These are phyloP conservation scores for Cubamyces lactineus DNA, from an alignment of 768 basidiomycete species.

Conservation along the genomic window DNA sequence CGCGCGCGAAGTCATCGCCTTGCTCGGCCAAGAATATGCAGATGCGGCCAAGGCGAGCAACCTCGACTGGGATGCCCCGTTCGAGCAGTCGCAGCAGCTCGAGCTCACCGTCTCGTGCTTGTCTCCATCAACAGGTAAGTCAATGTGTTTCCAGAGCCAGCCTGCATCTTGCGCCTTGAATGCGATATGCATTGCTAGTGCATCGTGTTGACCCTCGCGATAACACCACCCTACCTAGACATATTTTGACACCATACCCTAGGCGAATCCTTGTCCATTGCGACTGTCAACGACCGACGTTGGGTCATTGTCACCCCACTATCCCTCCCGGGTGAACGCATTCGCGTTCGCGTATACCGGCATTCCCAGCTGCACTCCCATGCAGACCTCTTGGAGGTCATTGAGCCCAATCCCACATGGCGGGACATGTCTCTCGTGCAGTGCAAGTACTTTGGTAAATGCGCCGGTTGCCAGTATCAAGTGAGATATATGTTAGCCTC, in stretches of 20 bases:
- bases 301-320: slow-evolving; percentile 90
- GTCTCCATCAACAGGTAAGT: slow-evolving; percentile 59
- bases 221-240: not conserved
- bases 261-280: slow-evolving; percentile 72
- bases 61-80: slow-evolving; percentile 61
- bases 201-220: not conserved
- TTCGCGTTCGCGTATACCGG: slow-evolving; percentile 73
- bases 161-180: not conserved
- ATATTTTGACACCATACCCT: slow-evolving; percentile 1
- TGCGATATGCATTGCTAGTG: not conserved
- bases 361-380: slow-evolving; percentile 72
- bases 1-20: slow-evolving; percentile 65
- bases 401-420: slow-evolving; percentile 62
- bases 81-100: slow-evolving; percentile 56
- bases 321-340: slow-evolving; percentile 79
- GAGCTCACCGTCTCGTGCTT: slow-evolving; percentile 65
- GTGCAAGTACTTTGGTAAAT: slow-evolving; percentile 88
- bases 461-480: slow-evolving; percentile 95
- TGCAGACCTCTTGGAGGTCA: slow-evolving; percentile 71
- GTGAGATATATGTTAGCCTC: slow-evolving; percentile 43
- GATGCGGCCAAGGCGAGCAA: slow-evolving; percentile 51
- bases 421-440: slow-evolving; percentile 66
- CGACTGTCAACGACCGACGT: slow-evolving; percentile 49
- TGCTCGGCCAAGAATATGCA: slow-evolving; percentile 66
- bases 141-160: not conserved